Evolutionary conservation across 148 eudicot species (phyloP), one percentile per base, ranked within the genome.

Genomic region (Vaccinium myrtillus): DNA sequence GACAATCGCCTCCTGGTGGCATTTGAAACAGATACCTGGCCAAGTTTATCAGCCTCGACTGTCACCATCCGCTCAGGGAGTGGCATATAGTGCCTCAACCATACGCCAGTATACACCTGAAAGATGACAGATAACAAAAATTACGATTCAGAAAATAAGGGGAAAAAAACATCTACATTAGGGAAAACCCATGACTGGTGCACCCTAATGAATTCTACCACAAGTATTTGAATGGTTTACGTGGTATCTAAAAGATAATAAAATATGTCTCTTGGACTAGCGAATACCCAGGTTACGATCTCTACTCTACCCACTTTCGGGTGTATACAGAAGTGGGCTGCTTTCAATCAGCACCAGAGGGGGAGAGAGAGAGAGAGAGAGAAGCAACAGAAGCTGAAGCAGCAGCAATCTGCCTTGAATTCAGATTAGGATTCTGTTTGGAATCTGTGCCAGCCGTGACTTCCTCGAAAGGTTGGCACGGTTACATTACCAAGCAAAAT

Each of bases 21-120:
- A 87, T 97, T 97, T 77, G 99, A 97, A 79, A 92, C 91, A 1
- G 98, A 90, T 75, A 97, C 86, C 87, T 97, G 91, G 13, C 98
- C 94, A 8, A 95, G 93, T 85, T 91, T 91, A 89, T 95, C 95
- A 4, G 83, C 85, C 48, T 73, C 88, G 8, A 46, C 74, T 73
- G 90, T 15, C 73, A 51, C 81, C 88, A 80, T 90, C 13, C 98
- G 89, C 77, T 94, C 98, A 74, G 87, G 87, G 6, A 90, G 87
- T 18, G 99, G 93, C 89, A 69, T 85, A 83, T 95, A 95, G 83
- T 88, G 94, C 71, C 94, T 91, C 82, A 93, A 70, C 98, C 99
- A 95, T 74, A 83, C 94, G 74, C 98, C 98, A 6, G 93, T 93
- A 81, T 97, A 95, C 39, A 94, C 99, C 99, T 97, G 88, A 83